Base-by-base conservation (phyloP, 2,329 filamentous ascomycete genomes). In the Periconia sp. region DNA sequence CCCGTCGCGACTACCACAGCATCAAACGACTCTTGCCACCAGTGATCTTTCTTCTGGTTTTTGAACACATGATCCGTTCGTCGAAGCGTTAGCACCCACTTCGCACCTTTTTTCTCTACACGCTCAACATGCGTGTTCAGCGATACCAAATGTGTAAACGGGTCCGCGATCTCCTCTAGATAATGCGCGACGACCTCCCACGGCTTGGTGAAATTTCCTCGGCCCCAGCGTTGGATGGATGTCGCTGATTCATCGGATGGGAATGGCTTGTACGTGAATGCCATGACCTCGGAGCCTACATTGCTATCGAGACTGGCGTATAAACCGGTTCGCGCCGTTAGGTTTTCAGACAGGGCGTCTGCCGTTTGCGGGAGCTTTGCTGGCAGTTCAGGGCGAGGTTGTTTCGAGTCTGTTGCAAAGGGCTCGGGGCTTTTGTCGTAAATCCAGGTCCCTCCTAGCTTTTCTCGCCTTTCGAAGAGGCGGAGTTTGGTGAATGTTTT, bases 1-100 rank as follows among this genome's bases (percentile, higher is more conserved):
- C 90, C 90, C 51, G 84, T 89, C 13, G 89, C 88, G 15, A 91
- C 82, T 2, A 92, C 83, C 7, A 93, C 81, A 3, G 90, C 90
- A 69, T 93, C 90, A 19, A 77, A 78, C 0, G 54, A 57, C 55
- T 78, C 71, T 19, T 66, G 55, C 75, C 72, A 74, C 74, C 73
- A 75, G 57, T 68, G 63, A 46, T 74, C 66, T 10, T 49, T 56
- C 33, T 42, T 27, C 40, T 54, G 30, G 3, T 48, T 53, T 14
- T 45, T 50, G 13, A 52, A 45, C 8, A 47, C 17, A 11, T 53
- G 45, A 18, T 48, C 48, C 1, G 43, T 50, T 19, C 43, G 47
- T 1, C 70, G 63, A 11, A 74, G 57, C 0, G 66, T 69, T 0
- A 75, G 48, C 1, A 56, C 55, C 72, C 72, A 74, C 55, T 68